Conservation (phyloP, 805 yeast genomes). For the Lipomyces mesembrius region DNA sequence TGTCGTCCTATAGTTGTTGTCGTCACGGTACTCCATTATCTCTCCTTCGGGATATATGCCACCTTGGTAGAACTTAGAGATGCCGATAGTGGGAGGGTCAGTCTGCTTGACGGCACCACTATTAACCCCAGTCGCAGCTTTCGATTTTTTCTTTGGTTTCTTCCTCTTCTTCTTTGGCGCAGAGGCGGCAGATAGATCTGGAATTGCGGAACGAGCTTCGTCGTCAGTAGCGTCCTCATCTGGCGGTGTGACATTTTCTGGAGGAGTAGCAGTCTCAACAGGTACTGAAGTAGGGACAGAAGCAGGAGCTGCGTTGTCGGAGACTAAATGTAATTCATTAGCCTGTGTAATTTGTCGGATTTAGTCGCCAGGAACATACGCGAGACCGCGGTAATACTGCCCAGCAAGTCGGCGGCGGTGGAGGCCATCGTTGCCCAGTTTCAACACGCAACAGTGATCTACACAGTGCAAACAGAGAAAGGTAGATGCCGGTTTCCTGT, state of each 20-base stretch:
- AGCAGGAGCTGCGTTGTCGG: background rate
- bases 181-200: slow-evolving; percentile 43
- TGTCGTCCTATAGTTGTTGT: slow-evolving; percentile 73
- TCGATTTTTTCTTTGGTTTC: slow-evolving; percentile 52
- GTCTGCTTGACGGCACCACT: slow-evolving; percentile 51
- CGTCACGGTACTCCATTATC: slow-evolving; percentile 76
- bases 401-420: background rate
- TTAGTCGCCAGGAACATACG: background rate
- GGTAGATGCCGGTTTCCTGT: background rate
- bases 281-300: background rate
- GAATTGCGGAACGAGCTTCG: slow-evolving; percentile 40
- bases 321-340: background rate
- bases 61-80: slow-evolving; percentile 69
- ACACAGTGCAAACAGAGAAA: background rate
- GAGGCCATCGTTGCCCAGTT: background rate
- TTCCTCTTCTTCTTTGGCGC: slow-evolving; percentile 60
- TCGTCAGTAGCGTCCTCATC: slow-evolving; percentile 42
- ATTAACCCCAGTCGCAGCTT: slow-evolving; percentile 14
- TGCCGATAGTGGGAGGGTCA: slow-evolving; percentile 60
- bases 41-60: slow-evolving; percentile 85
- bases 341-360: background rate
- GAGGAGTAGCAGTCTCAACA: background rate
- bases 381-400: background rate
- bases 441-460: background rate
- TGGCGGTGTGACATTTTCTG: background rate